Evolutionary conservation across 2,329 filamentous ascomycete species (phyloP).

Genomic region (Aureobasidium mangrovei): DNA sequence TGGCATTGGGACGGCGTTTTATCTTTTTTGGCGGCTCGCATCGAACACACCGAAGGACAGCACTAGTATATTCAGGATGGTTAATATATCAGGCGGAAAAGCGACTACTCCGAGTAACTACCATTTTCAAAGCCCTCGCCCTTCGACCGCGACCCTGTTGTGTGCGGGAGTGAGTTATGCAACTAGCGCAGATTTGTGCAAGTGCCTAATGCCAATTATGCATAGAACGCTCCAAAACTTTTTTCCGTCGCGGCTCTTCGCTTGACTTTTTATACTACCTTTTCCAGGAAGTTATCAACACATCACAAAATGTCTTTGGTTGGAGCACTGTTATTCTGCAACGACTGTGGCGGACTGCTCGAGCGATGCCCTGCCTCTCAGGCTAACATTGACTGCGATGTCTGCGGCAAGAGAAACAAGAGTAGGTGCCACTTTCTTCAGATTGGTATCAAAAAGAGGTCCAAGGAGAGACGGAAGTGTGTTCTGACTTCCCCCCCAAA

Average conservation of each 20-base stretch:
- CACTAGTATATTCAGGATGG: no score
- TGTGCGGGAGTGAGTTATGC: no score
- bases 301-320: slow-evolving; percentile 68
- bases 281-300: not conserved
- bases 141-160: no score
- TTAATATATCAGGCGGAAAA: no score
- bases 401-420: slow-evolving; percentile 78
- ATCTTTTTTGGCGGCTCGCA: not conserved
- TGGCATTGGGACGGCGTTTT: not conserved
- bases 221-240: not conserved
- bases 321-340: slow-evolving; percentile 87
- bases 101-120: no score
- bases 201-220: no score
- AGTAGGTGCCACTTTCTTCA: slow-evolving; percentile 41
- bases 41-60: no score
- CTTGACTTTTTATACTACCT: not conserved
- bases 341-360: slow-evolving; percentile 81
- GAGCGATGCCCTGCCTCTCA: slow-evolving; percentile 69
- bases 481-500: not conserved
- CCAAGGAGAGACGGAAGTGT: not conserved
- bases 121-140: no score
- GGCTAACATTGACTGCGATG: slow-evolving; percentile 74
- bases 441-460: not conserved
- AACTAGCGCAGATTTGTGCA: no score
- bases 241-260: not conserved